Evolutionary conservation across 2,329 filamentous ascomycete genomes (phyloP).

Genomic region (Verticillium nonalfalfae): DNA sequence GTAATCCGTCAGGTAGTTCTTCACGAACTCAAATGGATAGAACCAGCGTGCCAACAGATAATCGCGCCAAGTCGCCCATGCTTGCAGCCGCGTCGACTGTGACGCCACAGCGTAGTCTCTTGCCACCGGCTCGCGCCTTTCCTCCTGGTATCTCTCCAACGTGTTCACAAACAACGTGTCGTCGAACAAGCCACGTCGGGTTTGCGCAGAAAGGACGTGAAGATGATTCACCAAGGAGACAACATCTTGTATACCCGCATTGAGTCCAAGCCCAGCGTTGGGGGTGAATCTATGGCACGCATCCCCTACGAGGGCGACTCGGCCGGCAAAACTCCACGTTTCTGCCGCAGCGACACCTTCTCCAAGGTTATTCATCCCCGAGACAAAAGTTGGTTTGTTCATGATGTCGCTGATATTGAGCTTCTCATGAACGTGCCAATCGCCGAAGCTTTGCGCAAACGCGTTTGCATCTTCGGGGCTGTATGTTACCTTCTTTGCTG

Average conservation of each 20-base stretch:
- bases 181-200: too few species aligned
- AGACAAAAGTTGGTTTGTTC: too few species aligned
- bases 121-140: too few species aligned
- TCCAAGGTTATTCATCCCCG: constrained; percentile 20
- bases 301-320: constrained; percentile 25
- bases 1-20: too few species aligned
- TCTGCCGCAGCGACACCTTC: constrained; percentile 23
- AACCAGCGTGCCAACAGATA: too few species aligned
- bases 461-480: constrained; percentile 17
- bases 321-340: constrained; percentile 13
- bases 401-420: constrained; percentile 10
- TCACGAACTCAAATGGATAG: too few species aligned
- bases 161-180: too few species aligned
- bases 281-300: constrained; percentile 25
- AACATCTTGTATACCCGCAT: constrained; percentile 22
- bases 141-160: too few species aligned
- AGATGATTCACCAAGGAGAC: constrained; percentile 13
- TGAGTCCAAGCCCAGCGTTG: constrained; percentile 23
- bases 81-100: too few species aligned
- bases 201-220: not conserved
- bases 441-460: constrained; percentile 16
- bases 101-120: too few species aligned
- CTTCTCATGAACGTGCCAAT: constrained; percentile 16
- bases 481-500: constrained; percentile 16
- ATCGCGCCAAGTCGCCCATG: too few species aligned